Evolutionary conservation across 352 stramenopile species (phyloP).

Genomic region (Sclerospora graminicola): DNA sequence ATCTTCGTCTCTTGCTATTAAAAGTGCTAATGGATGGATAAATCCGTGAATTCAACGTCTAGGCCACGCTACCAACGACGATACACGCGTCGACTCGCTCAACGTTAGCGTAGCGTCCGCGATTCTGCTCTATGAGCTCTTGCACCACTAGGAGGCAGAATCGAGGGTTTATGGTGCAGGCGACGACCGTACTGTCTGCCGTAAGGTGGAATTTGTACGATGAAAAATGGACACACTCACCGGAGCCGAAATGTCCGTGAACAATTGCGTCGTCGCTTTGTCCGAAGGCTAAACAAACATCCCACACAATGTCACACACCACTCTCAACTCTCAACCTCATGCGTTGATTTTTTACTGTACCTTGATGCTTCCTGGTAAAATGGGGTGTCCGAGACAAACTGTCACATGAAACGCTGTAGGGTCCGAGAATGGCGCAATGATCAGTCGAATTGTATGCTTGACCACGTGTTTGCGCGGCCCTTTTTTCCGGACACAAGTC

Average conservation of each 20-base stretch:
- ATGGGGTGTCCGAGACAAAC: conserved; percentile 28
- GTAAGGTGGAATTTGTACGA: conserved; percentile 30
- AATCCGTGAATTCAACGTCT: background rate
- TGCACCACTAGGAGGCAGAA: conserved; percentile 39
- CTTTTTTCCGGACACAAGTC: conserved; percentile 8
- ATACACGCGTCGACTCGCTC: conserved; percentile 67
- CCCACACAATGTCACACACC: conserved; percentile 2
- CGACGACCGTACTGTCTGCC: conserved; percentile 5
- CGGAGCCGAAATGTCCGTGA: conserved; percentile 27
- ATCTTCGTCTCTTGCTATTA: too few relatives aligned
- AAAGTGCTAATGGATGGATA: too few relatives aligned
- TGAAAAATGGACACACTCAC: conserved; percentile 30
- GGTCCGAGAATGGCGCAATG: conserved; percentile 46
- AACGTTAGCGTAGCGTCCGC: conserved; percentile 73
- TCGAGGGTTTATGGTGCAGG: background rate
- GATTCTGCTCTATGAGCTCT: conserved; percentile 68
- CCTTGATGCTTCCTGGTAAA: conserved; percentile 19
- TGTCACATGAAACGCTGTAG: conserved; percentile 27
- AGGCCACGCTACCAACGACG: conserved; percentile 43
- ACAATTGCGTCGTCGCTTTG: conserved; percentile 10
- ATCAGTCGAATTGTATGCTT: conserved; percentile 30
- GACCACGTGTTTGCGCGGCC: conserved; percentile 10
- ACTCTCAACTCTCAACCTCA: too few relatives aligned
- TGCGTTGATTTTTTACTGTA: conserved; percentile 6
- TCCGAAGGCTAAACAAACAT: background rate